Base-by-base conservation (phyloP, 2,329 filamentous ascomycete species). In the Beauveria sp. region DNA sequence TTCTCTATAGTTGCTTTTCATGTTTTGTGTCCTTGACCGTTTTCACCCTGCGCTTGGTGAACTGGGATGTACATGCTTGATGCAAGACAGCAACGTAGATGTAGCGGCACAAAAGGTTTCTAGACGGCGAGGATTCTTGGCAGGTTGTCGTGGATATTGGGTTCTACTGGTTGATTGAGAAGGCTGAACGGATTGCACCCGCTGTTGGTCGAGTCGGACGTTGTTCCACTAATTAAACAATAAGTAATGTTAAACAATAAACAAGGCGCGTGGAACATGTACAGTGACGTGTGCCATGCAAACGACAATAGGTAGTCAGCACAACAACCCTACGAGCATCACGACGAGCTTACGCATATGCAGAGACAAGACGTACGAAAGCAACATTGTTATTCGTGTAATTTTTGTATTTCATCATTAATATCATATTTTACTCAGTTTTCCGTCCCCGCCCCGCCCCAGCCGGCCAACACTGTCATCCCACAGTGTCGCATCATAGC, bases 401-500 rank as follows among this genome's bases (percentile, higher is more conserved):
- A 62, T 62, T 64, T 50, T 63, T 61, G 38, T 58, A 46, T 64
- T 40, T 62, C 51, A 55, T 64, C 63, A 64, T 64, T 62, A 64
- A 61, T 47, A 46, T 56, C 55, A 40, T 54, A 20, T 64, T 63
- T 58, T 64, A n/a, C 54, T 63, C 46, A 51, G 56, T 59, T 61
- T 30, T 59, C 34, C 55, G 43, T 57, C 62, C 64, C 30, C 10
- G 46, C 55, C n/a, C 51, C 50, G 61, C 61, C 63, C 49, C 55
- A 53, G n/a, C 61, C 51, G 28, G 50, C 58, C 52, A 40, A 20
- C 51, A 52, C 63, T 50, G 42, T 58, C 63, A 61, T 54, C 61
- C 30, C 52, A 20, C 53, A 50, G 63, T 62, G 53, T 45, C 20
- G 66, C 68, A 70, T 62, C 50, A 64, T 73, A 60, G 57, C 47